Evolutionary conservation across 2,329 filamentous ascomycete genomes (phyloP), one percentile per base, ranked within the genome.

Genomic region (Colletotrichum horii): DNA sequence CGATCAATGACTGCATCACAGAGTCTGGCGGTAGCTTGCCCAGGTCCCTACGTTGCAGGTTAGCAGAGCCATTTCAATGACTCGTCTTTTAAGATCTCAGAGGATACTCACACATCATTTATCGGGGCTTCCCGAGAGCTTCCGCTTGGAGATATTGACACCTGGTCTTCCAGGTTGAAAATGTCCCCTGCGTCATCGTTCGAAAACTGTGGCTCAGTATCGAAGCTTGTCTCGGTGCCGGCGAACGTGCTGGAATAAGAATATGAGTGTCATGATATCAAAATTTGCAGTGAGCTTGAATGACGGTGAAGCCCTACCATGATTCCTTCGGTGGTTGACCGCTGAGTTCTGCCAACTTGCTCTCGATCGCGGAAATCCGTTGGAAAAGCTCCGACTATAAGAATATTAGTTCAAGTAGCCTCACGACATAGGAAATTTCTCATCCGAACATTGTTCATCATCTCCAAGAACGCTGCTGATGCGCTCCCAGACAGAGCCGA

Each of bases 401-500:
- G 6, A 11, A 3, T 0, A 4, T 52, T 22, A 52, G 43, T 3
- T n/a, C 6, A 52, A 12, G n/a, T 22, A 52, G 6, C 4, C 19
- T 1, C 6, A 1, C 22, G 43, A 52, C 8, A 0, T 0, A 52
- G 2, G n/a, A n/a, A 22, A 22, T 0, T 8, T 14, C 14, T 52
- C n/a, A 52, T 52, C 22, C 43, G 1, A 52, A 52, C 43, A 52
- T 22, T 52, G 12, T 52, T 52, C 43, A 52, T 52, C 43, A 52
- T 52, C 43, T 52, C 43, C 11, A 52, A 22, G 12, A 52, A 52
- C 4, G 43, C 43, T 14, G 43, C 43, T 22, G 43, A 52, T 52
- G 43, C 43, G 43, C 43, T 52, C 12, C 43, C 43, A 52, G 43
- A 52, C 6, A 52, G 43, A 52, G 43, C 43, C 4, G 43, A 22